Conservation (phyloP, 2,329 filamentous ascomycete genomes). For the Huntiella decipiens region DNA sequence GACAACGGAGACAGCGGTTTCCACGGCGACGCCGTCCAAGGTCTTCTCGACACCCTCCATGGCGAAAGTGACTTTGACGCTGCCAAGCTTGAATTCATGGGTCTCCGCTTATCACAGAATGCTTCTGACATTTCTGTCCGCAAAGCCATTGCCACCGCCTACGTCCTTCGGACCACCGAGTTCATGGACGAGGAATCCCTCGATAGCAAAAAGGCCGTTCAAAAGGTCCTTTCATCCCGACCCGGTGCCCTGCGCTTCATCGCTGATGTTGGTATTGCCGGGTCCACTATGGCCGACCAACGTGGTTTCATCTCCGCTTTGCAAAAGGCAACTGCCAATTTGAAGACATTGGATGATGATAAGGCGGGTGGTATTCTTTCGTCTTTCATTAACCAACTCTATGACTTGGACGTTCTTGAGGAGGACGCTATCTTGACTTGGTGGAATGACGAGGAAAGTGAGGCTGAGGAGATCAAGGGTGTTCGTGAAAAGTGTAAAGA, state of each 20-base stretch:
- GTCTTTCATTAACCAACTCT: slow-evolving; percentile 66
- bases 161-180: slow-evolving; percentile 63
- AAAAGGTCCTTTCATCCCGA: slow-evolving; percentile 36
- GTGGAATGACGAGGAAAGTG: slow-evolving; percentile 61
- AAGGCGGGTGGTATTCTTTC: slow-evolving; percentile 47
- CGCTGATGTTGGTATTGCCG: slow-evolving; percentile 39
- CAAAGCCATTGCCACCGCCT: slow-evolving; percentile 65
- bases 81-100: slow-evolving; percentile 76
- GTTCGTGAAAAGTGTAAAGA: slow-evolving; percentile 57
- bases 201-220: slow-evolving; percentile 45
- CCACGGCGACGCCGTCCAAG: slow-evolving; percentile 70
- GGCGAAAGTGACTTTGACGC: slow-evolving; percentile 63
- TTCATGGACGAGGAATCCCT: slow-evolving; percentile 35
- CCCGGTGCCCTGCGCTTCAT: slow-evolving; percentile 37
- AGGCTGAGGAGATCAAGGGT: slow-evolving; percentile 39
- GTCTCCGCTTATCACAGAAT: slow-evolving; percentile 75
- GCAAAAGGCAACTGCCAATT: slow-evolving; percentile 57
- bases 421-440: slow-evolving; percentile 76
- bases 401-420: slow-evolving; percentile 66
- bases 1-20: slow-evolving; percentile 41
- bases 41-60: slow-evolving; percentile 69
- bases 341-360: slow-evolving; percentile 34
- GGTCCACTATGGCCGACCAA: slow-evolving; percentile 55
- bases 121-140: slow-evolving; percentile 80
- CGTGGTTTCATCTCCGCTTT: slow-evolving; percentile 67